Base-by-base conservation (phyloP, 179 eudicot genomes). In the Nepenthes alata region DNA sequence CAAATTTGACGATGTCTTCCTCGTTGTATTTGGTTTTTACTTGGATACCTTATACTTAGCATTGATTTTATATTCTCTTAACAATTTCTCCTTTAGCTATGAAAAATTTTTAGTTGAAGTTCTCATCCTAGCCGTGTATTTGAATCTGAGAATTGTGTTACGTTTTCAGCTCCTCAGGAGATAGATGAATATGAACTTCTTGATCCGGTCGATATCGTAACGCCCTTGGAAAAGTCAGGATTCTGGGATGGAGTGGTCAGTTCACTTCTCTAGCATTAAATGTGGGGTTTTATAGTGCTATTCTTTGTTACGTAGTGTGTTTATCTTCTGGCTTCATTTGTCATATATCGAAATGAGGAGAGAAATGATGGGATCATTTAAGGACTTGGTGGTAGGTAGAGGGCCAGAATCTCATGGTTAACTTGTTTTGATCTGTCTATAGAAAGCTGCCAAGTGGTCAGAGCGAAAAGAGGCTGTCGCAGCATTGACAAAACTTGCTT, bases 391-490 rank as follows among this genome's bases (percentile, higher is more conserved):
- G 12, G 1, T 49, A 10, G 53, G 45, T 41, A 6, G 59, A 16
- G 3, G 25, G 7, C 37, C 47, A 47, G 45, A 55, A 63, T 48
- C 68, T 75, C 61, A 72, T 65, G 16, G 52, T 54, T 66, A 37
- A 53, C 54, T 50, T 49, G 12, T n/a, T 49, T 11, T 48, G 11
- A 61, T 68, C 64, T 47, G 34, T 38, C 49, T 36, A 14, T 36
- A 94, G 99, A 94, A 94, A 94, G 97, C 97, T 71, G 63, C 88
- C 62, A 94, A 94, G 79, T 94, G 99, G 99, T 91, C 91, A n/a
- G 99, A 94, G 65, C 75, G 99, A 52, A 94, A 91, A 75, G 99
- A 91, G 53, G 99, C 95, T 67, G 97, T 94, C 65, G 95, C 88
- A 12, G 97, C 91, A 75, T 67, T 94, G 69, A 90, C 97, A 61